Base-by-base conservation (phyloP, 163 green algal genomes). In the Scenedesmus sp. region DNA sequence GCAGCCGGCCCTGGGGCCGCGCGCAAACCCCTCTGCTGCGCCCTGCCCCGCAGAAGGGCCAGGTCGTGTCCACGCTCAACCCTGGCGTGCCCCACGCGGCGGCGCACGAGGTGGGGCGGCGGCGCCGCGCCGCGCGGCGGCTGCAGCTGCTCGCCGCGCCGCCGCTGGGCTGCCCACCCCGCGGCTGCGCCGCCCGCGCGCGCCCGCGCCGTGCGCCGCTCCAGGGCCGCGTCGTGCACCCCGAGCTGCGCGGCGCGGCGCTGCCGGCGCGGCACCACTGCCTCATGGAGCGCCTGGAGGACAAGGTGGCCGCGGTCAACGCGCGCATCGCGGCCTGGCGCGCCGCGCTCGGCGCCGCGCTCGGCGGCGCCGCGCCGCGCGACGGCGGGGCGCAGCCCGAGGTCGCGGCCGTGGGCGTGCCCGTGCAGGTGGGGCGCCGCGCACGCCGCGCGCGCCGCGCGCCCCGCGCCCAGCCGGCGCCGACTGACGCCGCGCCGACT, bases 221-320 rank as follows among this genome's bases (percentile, higher is more conserved):
- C 48, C 63, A 65, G 47, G 62, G 26, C 7, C 60, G 28, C 24
- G 10, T 73, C 14, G 44, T 81, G 33, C 74, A 65, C 51, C 45
- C 62, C 36, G 75, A 79, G 57, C 62, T 81, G 22, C 45, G 87
- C 45, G 87, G 87, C n/a, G 42, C 83, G 62, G 64, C 79, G 28
- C 51, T 83, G 57, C 69, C 84, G 14, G 2, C 51, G 13, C 33
- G 62, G 26, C 71, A 89, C 63, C 63, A 78, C 1, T 95, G 86
- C 67, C 91, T 95, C 85, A 84, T 88, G 60, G 88, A 95, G 81
- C 76, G 88, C 0, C 69, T 94, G 26, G 87, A 92, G 29, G 84
- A 84, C 57, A 94, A 93, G 85, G 84, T 93, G 24, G 70, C 75
- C 4, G 91, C 87, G 26, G 48, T 95, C 7, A 89, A 96, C 54